phyloP scores from a whole-genome alignment of 1,139 yeast genomes.

The Candida freyschussii region DNA sequence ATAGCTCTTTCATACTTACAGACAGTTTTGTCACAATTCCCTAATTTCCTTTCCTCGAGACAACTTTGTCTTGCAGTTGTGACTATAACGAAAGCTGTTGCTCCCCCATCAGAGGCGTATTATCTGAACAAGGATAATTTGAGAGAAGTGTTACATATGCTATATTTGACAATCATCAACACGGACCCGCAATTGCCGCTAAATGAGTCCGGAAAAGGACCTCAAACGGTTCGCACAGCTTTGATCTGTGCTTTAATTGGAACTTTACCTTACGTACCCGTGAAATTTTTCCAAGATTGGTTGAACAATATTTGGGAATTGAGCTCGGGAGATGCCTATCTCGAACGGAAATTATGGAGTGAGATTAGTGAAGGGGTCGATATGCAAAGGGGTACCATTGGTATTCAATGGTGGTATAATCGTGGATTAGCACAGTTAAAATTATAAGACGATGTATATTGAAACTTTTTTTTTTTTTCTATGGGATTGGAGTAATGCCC shows the following conservation, averaged over 20 bases:
- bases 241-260: constrained; percentile 44
- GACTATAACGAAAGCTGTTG: constrained; percentile 48
- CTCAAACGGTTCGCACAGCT: constrained; percentile 46
- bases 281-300: constrained; percentile 40
- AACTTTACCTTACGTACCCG: constrained; percentile 48
- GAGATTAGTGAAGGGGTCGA: constrained; percentile 46
- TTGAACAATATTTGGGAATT: constrained; percentile 41
- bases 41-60: constrained; percentile 45
- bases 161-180: constrained; percentile 37
- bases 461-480: constrained; percentile 1
- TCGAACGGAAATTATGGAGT: constrained; percentile 36
- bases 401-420: constrained; percentile 62
- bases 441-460: background rate
- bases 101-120: constrained; percentile 39
- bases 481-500: constrained; percentile 17
- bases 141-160: constrained; percentile 38
- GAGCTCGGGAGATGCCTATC: constrained; percentile 28
- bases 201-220: constrained; percentile 16
- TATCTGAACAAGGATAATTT: constrained; percentile 26
- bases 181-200: constrained; percentile 32
- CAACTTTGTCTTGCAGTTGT: constrained; percentile 60
- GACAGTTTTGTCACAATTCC: constrained; percentile 49
- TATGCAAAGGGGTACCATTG: constrained; percentile 56
- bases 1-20: constrained; percentile 32
- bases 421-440: background rate